Evolutionary conservation across 805 yeast species (phyloP).

Genomic region (Candida cerambycidarum): DNA sequence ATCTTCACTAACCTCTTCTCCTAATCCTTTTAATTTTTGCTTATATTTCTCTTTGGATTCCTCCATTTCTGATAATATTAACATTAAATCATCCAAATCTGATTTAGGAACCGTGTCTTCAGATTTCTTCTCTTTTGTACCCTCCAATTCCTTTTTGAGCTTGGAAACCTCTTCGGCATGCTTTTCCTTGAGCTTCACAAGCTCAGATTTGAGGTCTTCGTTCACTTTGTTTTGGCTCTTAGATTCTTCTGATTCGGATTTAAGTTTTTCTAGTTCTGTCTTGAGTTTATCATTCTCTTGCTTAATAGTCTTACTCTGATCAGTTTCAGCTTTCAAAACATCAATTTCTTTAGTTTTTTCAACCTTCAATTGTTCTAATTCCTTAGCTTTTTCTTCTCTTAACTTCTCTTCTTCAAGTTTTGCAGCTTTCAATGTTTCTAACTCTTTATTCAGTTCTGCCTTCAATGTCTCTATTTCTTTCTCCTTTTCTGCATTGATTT

Average conservation of each 20-base stretch:
- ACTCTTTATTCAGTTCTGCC: neutral
- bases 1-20: constrained; percentile 66
- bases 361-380: neutral
- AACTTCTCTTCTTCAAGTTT: neutral
- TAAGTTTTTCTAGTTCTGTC: constrained; percentile 1
- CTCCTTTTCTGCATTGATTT: neutral
- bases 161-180: neutral
- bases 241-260: constrained; percentile 4
- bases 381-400: neutral
- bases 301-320: neutral
- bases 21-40: constrained; percentile 47
- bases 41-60: constrained; percentile 63
- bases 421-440: neutral
- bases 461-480: neutral
- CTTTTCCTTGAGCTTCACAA: neutral
- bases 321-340: neutral
- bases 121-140: neutral
- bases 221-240: neutral
- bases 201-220: neutral
- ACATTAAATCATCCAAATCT: constrained; percentile 63
- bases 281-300: neutral
- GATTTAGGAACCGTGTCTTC: constrained; percentile 8
- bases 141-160: neutral
- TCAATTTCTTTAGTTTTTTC: too few species aligned
- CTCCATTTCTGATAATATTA: constrained; percentile 75